Conservation (phyloP, 1,284 basidiomycete species). For the Boletus semigastroideus region DNA sequence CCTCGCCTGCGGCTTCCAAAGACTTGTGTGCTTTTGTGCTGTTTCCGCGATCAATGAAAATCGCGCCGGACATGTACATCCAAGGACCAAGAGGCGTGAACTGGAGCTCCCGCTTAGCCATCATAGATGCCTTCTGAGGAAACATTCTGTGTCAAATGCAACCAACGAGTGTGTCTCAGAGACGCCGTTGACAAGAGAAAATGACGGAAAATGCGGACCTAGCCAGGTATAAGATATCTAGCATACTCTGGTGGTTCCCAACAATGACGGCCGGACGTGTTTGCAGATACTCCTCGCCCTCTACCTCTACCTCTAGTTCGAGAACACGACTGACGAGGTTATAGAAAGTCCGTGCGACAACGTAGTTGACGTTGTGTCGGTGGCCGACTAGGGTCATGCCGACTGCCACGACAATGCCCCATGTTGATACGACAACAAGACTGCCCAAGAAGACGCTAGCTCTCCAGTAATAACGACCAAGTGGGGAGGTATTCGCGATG, state of each 20-base stretch:
- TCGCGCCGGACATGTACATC: conserved; percentile 88
- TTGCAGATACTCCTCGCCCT: conserved; percentile 82
- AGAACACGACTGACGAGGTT: conserved; percentile 62
- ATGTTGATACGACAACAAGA: conserved; percentile 72
- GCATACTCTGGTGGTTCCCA: conserved; percentile 92
- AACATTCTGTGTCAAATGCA: conserved; percentile 60
- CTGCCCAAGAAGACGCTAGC: conserved; percentile 74
- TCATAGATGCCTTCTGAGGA: conserved; percentile 82
- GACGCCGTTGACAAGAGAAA: neutral
- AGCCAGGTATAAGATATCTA: conserved; percentile 85
- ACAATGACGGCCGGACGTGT: conserved; percentile 75
- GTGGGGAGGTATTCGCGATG: conserved; percentile 52
- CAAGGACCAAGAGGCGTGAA: conserved; percentile 92
- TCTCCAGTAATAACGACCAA: conserved; percentile 72
- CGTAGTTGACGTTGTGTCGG: conserved; percentile 81
- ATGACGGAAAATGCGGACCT: conserved; percentile 47
- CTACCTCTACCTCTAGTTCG: conserved; percentile 75
- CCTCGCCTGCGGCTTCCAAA: conserved; percentile 75
- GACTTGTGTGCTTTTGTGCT: conserved; percentile 74
- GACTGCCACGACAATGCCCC: conserved; percentile 74
- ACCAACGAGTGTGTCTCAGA: conserved; percentile 5
- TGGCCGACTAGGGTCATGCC: conserved; percentile 71
- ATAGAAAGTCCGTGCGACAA: conserved; percentile 89
- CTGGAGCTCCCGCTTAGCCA: conserved; percentile 92
- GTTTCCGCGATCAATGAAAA: conserved; percentile 92